Percentiles rank a stretch among this genome's conserved stretches.
These are phyloP conservation scores for Terfezia boudieri DNA, from an alignment of 495 filamentous ascomycete genomes.

Conservation along the genomic window DNA sequence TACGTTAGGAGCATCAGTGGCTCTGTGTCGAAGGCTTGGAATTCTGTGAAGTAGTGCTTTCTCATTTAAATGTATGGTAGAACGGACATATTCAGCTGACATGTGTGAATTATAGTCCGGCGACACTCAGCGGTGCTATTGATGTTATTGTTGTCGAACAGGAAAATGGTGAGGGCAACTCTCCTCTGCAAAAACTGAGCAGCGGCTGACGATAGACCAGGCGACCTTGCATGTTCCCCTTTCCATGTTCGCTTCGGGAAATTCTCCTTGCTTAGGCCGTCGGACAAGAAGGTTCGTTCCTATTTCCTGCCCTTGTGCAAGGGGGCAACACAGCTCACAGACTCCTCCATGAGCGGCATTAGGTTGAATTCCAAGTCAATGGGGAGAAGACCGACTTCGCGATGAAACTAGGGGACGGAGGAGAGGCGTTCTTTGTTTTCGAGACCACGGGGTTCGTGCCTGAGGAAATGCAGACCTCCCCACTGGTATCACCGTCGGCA, in stretches of 20 bases:
- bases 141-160: conserved; percentile 98
- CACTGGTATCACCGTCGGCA: conserved; percentile 62
- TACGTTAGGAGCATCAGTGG: conserved; percentile 93
- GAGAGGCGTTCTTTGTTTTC: conserved; percentile 97
- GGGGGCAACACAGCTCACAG: not conserved
- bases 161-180: conserved; percentile 43
- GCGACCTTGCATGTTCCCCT: no score
- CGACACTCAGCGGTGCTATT: conserved; percentile 89
- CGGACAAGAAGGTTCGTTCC: conserved; percentile 67
- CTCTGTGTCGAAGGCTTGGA: conserved; percentile 96
- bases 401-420: conserved; percentile 95
- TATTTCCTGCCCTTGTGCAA: not conserved
- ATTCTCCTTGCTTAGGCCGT: conserved; percentile 84
- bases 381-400: conserved; percentile 72
- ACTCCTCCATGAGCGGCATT: not conserved
- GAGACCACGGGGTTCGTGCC: conserved; percentile 80
- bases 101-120: conserved; percentile 28
- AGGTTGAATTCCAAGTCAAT: conserved; percentile 92
- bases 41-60: conserved; percentile 57
- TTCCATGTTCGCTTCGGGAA: conserved; percentile 99
- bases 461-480: conserved; percentile 76
- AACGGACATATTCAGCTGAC: conserved; percentile 1
- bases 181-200: not conserved
- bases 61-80: not conserved
- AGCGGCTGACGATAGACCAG: not conserved